Evolutionary conservation across 352 stramenopile species (phyloP), one percentile per base, ranked within the genome.

Genomic region (Chrysophaeum taylorii): DNA sequence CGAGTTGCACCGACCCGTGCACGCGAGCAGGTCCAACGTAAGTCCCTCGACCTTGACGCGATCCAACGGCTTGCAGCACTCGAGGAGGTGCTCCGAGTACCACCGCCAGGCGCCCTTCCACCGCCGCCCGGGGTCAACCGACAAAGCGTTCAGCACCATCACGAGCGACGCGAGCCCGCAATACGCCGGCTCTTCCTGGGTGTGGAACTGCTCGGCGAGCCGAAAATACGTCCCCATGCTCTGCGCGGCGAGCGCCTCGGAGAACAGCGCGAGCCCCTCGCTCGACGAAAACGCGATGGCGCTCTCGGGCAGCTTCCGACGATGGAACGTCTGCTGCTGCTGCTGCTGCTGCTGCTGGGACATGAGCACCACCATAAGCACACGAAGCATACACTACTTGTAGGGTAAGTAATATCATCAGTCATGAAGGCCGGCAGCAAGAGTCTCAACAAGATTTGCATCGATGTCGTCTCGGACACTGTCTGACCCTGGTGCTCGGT

Each of bases 171-270:
- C 80, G n/a, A 93, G 64, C 43, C 87, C 87, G 78, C 88, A 94
- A 80, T 84, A 94, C 25, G 87, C 81, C 21, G 86, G 85, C 27
- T 87, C 77, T 29, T 79, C 77, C 73, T 87, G 81, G 23, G 81
- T 85, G 12, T 70, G 64, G 71, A 92, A 95, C 75, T 92, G 83
- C 72, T 94, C 87, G 0, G 86, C 87, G 67, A 96, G 76, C 5
- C 85, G 81, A 72, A 96, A 97, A 83, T 97, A 98, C 53, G 60
- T 73, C 69, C 88, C 76, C 31, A 86, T 82, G 35, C 78, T 81
- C 18, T 84, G 77, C 14, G 69, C 70, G 36, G 70, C 31, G 15
- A 93, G 64, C 16, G 87, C 81, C 39, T 96, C 81, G 12, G 82
- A 76, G 73, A 97, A 92, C n/a, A 93, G 76, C 71, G 76, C 73